Evolutionary conservation across 441 rosid species (phyloP).

Genomic region (Raphanus hybrid): DNA sequence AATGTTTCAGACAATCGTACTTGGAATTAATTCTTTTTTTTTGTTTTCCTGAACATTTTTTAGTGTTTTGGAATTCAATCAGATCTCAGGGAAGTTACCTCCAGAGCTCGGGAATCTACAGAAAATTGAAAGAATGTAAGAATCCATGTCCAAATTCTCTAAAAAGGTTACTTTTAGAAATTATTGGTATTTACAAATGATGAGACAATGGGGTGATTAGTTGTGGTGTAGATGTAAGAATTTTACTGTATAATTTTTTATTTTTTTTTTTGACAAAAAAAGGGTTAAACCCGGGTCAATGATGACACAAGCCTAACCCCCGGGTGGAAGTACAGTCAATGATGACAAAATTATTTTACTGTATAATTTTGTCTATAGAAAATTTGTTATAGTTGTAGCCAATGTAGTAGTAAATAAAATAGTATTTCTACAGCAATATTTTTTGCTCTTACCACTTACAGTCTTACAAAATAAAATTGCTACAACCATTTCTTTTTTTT

Average conservation of each 20-base stretch:
- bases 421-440: background rate
- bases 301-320: too few relatives aligned
- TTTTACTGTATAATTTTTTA: background rate
- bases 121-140: slow-evolving; percentile 50
- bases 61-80: slow-evolving; percentile 55
- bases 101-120: slow-evolving; percentile 56
- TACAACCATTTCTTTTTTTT: background rate
- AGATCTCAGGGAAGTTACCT: slow-evolving; percentile 59
- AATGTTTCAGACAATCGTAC: background rate
- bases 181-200: background rate
- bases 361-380: too few relatives aligned
- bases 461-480: background rate
- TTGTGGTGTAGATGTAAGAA: background rate
- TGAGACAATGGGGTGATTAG: background rate
- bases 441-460: background rate
- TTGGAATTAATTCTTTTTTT: background rate
- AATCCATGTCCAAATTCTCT: background rate
- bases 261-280: too few relatives aligned
- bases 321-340: too few relatives aligned
- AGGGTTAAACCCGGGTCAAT: too few relatives aligned
- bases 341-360: background rate
- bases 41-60: background rate
- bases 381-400: too few relatives aligned
- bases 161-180: background rate
- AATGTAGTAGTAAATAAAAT: too few relatives aligned